Base-by-base conservation (phyloP, 2,329 filamentous ascomycete species). In the Elsinoe necatrix region DNA sequence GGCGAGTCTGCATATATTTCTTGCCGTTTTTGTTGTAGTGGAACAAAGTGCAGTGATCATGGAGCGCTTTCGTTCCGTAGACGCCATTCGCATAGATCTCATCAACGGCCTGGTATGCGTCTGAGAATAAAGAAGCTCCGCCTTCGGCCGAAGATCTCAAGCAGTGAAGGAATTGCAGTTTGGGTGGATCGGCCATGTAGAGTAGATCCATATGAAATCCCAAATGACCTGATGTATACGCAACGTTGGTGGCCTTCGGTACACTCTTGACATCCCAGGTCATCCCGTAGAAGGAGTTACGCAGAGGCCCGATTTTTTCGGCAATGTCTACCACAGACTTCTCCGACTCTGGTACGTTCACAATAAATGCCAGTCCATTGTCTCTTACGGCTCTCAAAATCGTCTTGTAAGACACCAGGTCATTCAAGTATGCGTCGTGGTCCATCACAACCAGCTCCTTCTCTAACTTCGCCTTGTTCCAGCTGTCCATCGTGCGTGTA, bases 181-280 rank as follows among this genome's bases (percentile, higher is more conserved):
- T 83, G 0, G 92, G 92, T 2, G 88, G 83, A 52, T 88, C 81
- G 12, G 80, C 74, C 71, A 93, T 85, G 72, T 97, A 97, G 60
- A 96, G 78, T 39, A 97, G 79, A 68, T 97, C 93, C 81, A 95
- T 93, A 73, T 98, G 93, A 48, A 96, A 83, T 14, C 87, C 88
- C 1, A 97, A 82, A 65, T 84, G 85, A 50, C 85, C 79, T 65
- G 80, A 85, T 0, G 92, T 96, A 72, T 97, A 77, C 20, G 93
- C 92, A 3, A 96, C 87, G 68, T 97, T 97, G 67, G 92, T 90
- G 21, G 91, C 89, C 56, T 88, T 70, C 1, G 86, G 85, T 55
- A 95, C 86, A 2, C 85, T 89, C 55, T 83, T 81, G 11, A 97
- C 92, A 70, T 96, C 87, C 83, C 91, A 97, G 0, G 89, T 95